Evolutionary conservation across 1,284 basidiomycete genomes (phyloP).

Genomic region (Pascua guehoae): DNA sequence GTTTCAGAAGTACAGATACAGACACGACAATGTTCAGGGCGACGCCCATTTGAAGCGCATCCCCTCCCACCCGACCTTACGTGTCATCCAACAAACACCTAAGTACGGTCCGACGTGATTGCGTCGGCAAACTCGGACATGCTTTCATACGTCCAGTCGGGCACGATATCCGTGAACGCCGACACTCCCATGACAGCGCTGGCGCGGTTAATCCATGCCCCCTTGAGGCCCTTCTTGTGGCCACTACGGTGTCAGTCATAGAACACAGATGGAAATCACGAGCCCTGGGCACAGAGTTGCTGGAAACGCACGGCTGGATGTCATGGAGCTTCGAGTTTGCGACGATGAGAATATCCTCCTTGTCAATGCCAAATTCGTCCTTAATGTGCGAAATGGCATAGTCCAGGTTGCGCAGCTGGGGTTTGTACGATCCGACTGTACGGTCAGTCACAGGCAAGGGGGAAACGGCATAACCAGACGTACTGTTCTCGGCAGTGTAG

Average conservation of each 20-base stretch:
- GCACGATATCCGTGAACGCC: constrained; percentile 6
- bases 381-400: constrained; percentile 28
- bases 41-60: too few species aligned
- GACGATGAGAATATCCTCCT: constrained; percentile 28
- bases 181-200: constrained; percentile 18
- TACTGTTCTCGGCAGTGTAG: constrained; percentile 36
- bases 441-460: neutral
- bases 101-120: neutral
- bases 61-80: too few species aligned
- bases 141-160: constrained; percentile 16
- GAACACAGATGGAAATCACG: neutral
- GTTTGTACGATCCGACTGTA: constrained; percentile 36
- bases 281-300: neutral
- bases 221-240: constrained; percentile 29
- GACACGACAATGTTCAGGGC: too few species aligned
- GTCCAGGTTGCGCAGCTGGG: constrained; percentile 32
- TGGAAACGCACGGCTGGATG: constrained; percentile 26
- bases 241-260: constrained; percentile 17
- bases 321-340: constrained; percentile 35
- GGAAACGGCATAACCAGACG: neutral
- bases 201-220: constrained; percentile 34
- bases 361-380: constrained; percentile 24
- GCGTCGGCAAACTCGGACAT: constrained; percentile 15
- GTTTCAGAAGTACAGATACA: neutral
- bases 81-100: neutral